Conservation (phyloP, 495 filamentous ascomycete species). For the Paragyromitra xinjiangensis region DNA sequence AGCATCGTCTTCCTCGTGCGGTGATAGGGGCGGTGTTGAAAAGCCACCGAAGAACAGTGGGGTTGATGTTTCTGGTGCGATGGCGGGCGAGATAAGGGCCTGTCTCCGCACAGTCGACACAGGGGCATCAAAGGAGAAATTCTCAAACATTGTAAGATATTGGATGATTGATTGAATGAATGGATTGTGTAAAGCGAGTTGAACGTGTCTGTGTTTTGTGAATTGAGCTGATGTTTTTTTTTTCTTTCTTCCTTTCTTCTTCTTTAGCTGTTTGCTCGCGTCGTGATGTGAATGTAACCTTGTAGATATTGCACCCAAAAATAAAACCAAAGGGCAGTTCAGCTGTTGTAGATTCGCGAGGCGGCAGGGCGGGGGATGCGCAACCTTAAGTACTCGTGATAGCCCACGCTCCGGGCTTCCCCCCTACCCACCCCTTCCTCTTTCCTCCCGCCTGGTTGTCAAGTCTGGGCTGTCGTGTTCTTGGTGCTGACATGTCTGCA, state of each 20-base stretch:
- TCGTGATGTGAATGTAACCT: conserved; percentile 33
- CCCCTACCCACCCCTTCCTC: conserved; percentile 4
- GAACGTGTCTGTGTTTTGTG: background rate
- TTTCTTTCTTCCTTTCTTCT: background rate
- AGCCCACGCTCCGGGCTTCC: conserved; percentile 34
- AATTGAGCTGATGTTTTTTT: background rate
- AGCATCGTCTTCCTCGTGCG: conserved; percentile 34
- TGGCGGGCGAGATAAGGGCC: conserved; percentile 38
- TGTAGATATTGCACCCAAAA: conserved; percentile 52
- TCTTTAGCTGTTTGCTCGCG: conserved; percentile 12
- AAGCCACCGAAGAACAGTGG: conserved; percentile 35
- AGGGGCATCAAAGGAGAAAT: conserved; percentile 49
- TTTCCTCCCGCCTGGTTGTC: conserved; percentile 45
- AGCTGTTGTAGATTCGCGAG: conserved; percentile 49
- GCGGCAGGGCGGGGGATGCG: conserved; percentile 52
- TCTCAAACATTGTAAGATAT: conserved; percentile 42
- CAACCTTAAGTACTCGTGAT: conserved; percentile 51
- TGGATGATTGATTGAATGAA: conserved; percentile 7
- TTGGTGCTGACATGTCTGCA: conserved; percentile 50
- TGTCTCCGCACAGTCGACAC: conserved; percentile 29
- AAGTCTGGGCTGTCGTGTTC: conserved; percentile 46
- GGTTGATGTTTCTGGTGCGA: conserved; percentile 37
- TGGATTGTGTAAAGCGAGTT: background rate
- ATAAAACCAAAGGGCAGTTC: conserved; percentile 47
- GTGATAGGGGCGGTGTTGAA: conserved; percentile 35